Base-by-base conservation (phyloP, 192 early-diverging fungal species). In the Coemansia sp. region DNA sequence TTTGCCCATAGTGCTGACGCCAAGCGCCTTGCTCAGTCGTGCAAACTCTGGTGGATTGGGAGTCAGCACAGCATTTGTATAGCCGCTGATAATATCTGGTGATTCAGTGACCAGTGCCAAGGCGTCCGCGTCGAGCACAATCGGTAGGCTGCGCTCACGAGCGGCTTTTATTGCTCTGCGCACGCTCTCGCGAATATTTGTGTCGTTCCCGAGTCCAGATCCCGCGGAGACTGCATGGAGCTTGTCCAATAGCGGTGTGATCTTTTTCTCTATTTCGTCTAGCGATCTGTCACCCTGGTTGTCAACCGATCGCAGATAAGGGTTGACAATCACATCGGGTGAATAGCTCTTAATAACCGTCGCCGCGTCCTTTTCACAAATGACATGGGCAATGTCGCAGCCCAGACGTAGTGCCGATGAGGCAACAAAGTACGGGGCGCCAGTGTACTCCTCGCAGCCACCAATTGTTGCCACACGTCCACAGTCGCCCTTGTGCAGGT, bases 51-150 rank as follows among this genome's bases (percentile, higher is more conserved):
- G 88, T 12, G 88, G 65, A 71, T 98, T 98, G 5, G 94, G 96
- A 4, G 96, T 96, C 50, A 98, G 58, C 10, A 98, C 85, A 2
- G 88, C 89, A 9, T 85, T 79, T 7, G 50, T 41, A 67, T 95
- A 96, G 2, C 89, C 89, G 26, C 84, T 57, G 12, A 99, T 70
- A 19, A 94, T 32, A 0, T 84, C 85, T 0, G 94, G 93, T 4
- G 87, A 54, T 6, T 88, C 71, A 60, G 89, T 86, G 14, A 98
- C 77, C 0, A 96, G 60, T 44, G 76, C 92, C 31, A 98, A 76
- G 0, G 87, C 93, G 81, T 99, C 96, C 82, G 97, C 97, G 78
- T 99, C 97, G 49, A 99, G 71, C 0, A 99, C 92, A 21, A 99
- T 73, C 0, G 90, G 85, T 66, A 93, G 73, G 0, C 78, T 32